Conservation (phyloP, 345 rosid genomes). For the Crucihimalaya himalaica region DNA sequence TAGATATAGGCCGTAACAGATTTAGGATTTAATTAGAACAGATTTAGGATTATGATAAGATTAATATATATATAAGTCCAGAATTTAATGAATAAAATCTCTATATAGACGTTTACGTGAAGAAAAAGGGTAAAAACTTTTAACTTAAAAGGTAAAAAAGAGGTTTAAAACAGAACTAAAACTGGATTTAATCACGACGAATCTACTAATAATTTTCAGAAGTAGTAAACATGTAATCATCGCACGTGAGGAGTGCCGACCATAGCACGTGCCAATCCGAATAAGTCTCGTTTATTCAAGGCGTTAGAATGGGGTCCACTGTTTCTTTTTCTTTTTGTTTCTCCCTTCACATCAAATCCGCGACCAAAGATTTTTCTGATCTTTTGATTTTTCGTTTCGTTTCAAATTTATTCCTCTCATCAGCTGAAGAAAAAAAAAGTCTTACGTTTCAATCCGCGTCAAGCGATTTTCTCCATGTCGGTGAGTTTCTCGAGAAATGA, state of each 20-base stretch:
- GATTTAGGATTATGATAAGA: too few species aligned
- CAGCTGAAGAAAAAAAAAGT: neutral
- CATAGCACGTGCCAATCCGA: constrained; percentile 37
- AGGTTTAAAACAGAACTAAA: too few species aligned
- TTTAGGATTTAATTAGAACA: too few species aligned
- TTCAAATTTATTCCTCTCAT: constrained; percentile 18
- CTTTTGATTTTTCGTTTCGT: neutral
- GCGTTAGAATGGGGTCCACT: constrained; percentile 26
- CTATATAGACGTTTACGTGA: too few species aligned
- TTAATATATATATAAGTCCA: too few species aligned
- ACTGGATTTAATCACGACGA: too few species aligned
- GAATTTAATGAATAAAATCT: too few species aligned
- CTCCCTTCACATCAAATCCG: constrained; percentile 31
- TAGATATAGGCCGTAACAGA: too few species aligned
- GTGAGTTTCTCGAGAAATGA: constrained; percentile 30
- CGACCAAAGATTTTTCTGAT: constrained; percentile 13
- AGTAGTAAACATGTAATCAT: neutral
- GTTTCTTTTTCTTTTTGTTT: neutral
- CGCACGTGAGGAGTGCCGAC: constrained; percentile 37
- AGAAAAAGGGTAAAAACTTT: too few species aligned
- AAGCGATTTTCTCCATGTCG: constrained; percentile 25
- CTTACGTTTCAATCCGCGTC: constrained; percentile 22
- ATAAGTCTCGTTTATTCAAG: constrained; percentile 31
- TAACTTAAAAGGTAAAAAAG: too few species aligned
- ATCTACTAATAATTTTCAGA: too few species aligned